These are phyloP conservation scores for Talaromyces sp. DNA, from an alignment of 2,329 filamentous ascomycete species.

Conservation along the genomic window DNA sequence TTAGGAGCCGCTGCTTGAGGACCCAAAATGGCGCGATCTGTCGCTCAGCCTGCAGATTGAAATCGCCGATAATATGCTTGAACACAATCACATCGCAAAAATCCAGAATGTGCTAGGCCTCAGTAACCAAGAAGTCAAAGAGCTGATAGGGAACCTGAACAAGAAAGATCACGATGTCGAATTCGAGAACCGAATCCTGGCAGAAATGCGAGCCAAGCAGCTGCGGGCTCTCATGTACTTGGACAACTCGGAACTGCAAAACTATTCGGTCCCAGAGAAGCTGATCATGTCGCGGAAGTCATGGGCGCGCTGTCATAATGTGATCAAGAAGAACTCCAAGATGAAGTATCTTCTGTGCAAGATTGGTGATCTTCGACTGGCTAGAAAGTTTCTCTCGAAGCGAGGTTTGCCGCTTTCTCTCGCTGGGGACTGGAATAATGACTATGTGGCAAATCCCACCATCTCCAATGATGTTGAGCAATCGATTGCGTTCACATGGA, in stretches of 20 bases:
- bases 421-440: constrained; percentile 30
- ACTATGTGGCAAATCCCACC: constrained; percentile 14
- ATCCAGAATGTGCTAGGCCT: constrained; percentile 23
- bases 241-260: constrained; percentile 26
- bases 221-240: constrained; percentile 24
- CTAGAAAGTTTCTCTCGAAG: constrained; percentile 26
- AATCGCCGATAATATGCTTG: constrained; percentile 29
- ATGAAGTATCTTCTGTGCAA: constrained; percentile 26
- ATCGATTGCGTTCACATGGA: constrained; percentile 4
- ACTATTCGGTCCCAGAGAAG: constrained; percentile 20
- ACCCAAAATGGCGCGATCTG: constrained; percentile 30
- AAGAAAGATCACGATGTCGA: constrained; percentile 22
- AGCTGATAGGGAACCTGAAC: constrained; percentile 15
- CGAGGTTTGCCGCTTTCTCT: constrained; percentile 22
- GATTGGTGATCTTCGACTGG: constrained; percentile 24
- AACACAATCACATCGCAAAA: constrained; percentile 16
- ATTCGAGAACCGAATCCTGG: constrained; percentile 24
- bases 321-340: constrained; percentile 5
- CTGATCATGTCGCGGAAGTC: constrained; percentile 23
- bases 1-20: constrained; percentile 1
- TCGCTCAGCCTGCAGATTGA: constrained; percentile 27
- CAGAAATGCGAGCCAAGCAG: constrained; percentile 31
- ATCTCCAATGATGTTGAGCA: not conserved
- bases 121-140: constrained; percentile 16
- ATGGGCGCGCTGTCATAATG: constrained; percentile 16